Evolutionary conservation across 2,329 filamentous ascomycete genomes (phyloP).

Genomic region (Calonectria ilicicola): DNA sequence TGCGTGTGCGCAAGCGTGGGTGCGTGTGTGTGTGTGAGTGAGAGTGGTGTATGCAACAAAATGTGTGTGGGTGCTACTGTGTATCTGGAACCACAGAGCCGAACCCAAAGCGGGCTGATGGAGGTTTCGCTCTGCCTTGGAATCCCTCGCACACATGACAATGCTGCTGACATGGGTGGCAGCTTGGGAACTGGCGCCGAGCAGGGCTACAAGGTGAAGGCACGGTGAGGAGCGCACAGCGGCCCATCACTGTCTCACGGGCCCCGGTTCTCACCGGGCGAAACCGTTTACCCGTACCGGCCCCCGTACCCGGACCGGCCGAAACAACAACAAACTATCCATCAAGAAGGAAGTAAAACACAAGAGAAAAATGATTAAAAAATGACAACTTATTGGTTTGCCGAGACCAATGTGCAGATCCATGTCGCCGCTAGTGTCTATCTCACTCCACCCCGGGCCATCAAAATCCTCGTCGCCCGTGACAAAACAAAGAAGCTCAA

Average conservation of each 20-base stretch:
- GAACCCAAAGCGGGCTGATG: slow-evolving; percentile 4
- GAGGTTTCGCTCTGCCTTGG: slow-evolving; percentile 5
- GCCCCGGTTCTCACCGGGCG: neutral
- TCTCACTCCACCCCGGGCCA: neutral
- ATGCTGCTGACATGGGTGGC: slow-evolving; percentile 25
- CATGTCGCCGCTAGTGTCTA: neutral
- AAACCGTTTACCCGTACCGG: neutral
- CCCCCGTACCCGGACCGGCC: neutral
- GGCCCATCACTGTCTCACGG: slow-evolving; percentile 12
- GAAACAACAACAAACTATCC: neutral
- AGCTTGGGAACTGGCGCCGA: neutral
- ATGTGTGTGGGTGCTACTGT: slow-evolving; percentile 21
- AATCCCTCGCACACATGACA: slow-evolving; percentile 18
- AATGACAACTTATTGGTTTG: neutral
- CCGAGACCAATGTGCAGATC: neutral
- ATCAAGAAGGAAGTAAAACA: neutral
- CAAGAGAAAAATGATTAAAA: neutral
- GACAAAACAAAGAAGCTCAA: neutral
- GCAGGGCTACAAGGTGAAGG: neutral
- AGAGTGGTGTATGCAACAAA: neutral
- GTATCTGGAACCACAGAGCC: neutral
- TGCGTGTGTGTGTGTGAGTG: neutral
- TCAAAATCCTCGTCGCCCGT: neutral
- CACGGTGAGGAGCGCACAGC: slow-evolving; percentile 9
- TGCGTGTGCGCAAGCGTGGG: neutral